Evolutionary conservation across 2,329 filamentous ascomycete genomes (phyloP), one percentile per base, ranked within the genome.

Genomic region (Sarocladiaceae sp.): DNA sequence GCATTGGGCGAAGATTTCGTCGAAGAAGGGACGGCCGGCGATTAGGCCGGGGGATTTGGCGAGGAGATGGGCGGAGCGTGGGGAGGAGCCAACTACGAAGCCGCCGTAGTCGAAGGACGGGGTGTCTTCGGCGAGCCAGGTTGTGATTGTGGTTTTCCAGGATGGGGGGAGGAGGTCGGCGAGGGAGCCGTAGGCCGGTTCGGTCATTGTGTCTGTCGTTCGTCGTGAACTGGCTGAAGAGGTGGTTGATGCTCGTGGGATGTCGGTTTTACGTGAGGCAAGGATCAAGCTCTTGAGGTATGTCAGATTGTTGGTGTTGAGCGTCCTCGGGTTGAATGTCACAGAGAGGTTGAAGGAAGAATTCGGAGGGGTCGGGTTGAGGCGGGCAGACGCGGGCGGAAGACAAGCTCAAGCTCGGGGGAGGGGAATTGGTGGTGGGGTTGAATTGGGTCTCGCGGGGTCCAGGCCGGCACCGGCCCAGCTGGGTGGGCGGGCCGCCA

Each of bases 91-190:
- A 22, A 99, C 94, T 6, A 99, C 94, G 69, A 96, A 99, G 55
- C 94, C 94, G 63, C 90, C 94, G 68, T 96, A 97, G 77, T 99
- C 94, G 71, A 96, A 93, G 51, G 90, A 94, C 4, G 94, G 94
- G 3, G 91, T 95, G 73, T 99, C 94, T 72, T 99, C 94, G 63
- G 91, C 88, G 13, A 97, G 86, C 94, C 94, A 99, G 62, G 81
- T 73, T 22, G 86, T 81, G 57, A 97, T 83, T 58, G 86, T 81
- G 48, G 84, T 79, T 68, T 93, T 96, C 83, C 90, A 97, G 57
- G 85, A 88, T 20, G 85, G 81, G 0, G 93, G 92, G 39, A 97
- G 84, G 58, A 97, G 82, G 67, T 96, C 83, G 62, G 73, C 72
- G 50, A 78, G 71, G 48, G 66, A 65, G 67, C 76, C 76, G 57